Conservation (phyloP, 768 basidiomycete genomes). For the Nidula microcarpa region DNA sequence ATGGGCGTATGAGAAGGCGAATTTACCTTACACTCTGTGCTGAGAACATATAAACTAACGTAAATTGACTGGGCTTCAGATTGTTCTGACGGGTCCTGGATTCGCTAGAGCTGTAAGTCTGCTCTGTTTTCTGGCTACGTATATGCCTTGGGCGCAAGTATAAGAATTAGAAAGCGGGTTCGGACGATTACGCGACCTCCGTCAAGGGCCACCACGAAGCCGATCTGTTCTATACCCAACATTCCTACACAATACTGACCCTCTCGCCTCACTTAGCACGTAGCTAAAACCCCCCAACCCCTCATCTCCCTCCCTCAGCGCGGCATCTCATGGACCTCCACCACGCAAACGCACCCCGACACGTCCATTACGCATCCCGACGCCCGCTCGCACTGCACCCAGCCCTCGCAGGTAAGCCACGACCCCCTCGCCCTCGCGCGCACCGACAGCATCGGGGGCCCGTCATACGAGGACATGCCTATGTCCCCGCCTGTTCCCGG, state of each 20-base stretch:
- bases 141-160: background rate
- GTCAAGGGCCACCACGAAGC: too few species aligned
- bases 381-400: constrained; percentile 7
- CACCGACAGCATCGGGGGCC: constrained; percentile 32
- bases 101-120: constrained; percentile 59
- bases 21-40: too few species aligned
- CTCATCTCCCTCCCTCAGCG: too few species aligned
- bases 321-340: too few species aligned
- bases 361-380: constrained; percentile 4
- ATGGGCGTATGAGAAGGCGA: constrained; percentile 58
- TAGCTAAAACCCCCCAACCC: too few species aligned
- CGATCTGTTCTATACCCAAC: too few species aligned
- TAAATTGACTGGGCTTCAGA: constrained; percentile 34
- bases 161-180: too few species aligned
- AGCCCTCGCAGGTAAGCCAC: background rate
- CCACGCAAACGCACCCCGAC: background rate
- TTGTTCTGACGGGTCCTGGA: constrained; percentile 67
- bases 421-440: too few species aligned
- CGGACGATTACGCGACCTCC: too few species aligned
- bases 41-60: too few species aligned
- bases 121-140: background rate
- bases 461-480: constrained; percentile 37
- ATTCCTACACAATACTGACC: too few species aligned
- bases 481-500: background rate
- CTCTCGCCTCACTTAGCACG: too few species aligned